Evolutionary conservation across 495 filamentous ascomycete species (phyloP).

Genomic region (Aspergillus coremiiformis): DNA sequence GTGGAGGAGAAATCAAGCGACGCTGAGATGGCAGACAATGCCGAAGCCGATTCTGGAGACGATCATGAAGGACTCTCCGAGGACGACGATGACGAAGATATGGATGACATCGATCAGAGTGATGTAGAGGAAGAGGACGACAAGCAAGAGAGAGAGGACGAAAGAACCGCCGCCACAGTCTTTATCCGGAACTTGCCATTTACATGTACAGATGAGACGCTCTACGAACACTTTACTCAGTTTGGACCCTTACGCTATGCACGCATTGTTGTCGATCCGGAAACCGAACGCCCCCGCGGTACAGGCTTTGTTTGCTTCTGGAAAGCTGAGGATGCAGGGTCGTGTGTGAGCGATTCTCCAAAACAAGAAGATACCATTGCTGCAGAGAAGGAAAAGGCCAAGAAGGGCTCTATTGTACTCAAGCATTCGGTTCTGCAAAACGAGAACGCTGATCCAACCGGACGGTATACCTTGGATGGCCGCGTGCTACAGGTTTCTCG

Average conservation of each 20-base stretch:
- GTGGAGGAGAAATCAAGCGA: slow-evolving; percentile 22
- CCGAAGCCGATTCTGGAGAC: slow-evolving; percentile 24
- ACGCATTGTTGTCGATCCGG: slow-evolving; percentile 75
- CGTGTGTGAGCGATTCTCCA: slow-evolving; percentile 69
- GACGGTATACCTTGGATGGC: slow-evolving; percentile 82
- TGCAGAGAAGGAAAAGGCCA: slow-evolving; percentile 31
- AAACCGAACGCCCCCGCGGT: slow-evolving; percentile 77
- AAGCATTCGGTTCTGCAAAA: slow-evolving; percentile 80
- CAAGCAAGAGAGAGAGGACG: slow-evolving; percentile 43
- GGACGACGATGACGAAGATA: slow-evolving; percentile 28
- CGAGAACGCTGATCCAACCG: slow-evolving; percentile 64
- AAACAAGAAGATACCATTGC: slow-evolving; percentile 35
- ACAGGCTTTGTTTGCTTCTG: slow-evolving; percentile 95
- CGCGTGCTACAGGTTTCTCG: slow-evolving; percentile 76
- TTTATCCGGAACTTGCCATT: slow-evolving; percentile 96
- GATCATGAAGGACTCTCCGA: slow-evolving; percentile 16
- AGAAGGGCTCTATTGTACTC: slow-evolving; percentile 31
- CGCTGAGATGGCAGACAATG: slow-evolving; percentile 33
- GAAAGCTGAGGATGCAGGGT: slow-evolving; percentile 59
- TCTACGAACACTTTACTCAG: slow-evolving; percentile 73
- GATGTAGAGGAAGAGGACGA: slow-evolving; percentile 33
- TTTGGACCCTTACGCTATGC: slow-evolving; percentile 87
- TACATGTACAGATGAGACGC: slow-evolving; percentile 64
- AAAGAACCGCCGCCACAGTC: slow-evolving; percentile 62
- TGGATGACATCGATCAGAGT: slow-evolving; percentile 14